phyloP scores from a whole-genome alignment of 768 basidiomycete genomes.

The Coprinellus micaceus region DNA sequence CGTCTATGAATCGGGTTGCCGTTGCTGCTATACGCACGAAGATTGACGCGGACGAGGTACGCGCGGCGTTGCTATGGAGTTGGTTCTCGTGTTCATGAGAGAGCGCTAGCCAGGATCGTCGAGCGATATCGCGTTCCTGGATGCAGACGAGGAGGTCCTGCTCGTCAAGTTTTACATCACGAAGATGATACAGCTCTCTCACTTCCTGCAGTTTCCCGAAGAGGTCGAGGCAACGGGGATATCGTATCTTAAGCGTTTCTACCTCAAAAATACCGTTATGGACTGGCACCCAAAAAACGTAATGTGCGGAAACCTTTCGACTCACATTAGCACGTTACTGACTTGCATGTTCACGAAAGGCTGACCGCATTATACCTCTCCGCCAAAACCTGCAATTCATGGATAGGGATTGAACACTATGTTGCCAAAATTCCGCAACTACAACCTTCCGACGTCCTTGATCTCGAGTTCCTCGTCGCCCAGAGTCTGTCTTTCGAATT shows the following conservation, averaged over 20 bases:
- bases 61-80: conserved; percentile 14
- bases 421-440: conserved; percentile 81
- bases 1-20: conserved; percentile 68
- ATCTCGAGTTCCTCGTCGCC: conserved; percentile 92
- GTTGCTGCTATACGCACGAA: conserved; percentile 73
- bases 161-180: conserved; percentile 87
- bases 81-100: conserved; percentile 19
- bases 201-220: conserved; percentile 83
- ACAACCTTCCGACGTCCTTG: conserved; percentile 77
- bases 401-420: conserved; percentile 84
- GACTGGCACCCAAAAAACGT: conserved; percentile 99
- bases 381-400: conserved; percentile 95
- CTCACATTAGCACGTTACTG: neutral
- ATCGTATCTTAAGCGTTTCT: conserved; percentile 93
- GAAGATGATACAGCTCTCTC: conserved; percentile 83
- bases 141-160: conserved; percentile 77
- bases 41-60: conserved; percentile 80
- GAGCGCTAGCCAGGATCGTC: conserved; percentile 65
- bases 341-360: conserved; percentile 43
- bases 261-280: conserved; percentile 97
- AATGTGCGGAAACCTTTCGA: conserved; percentile 61
- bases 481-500: conserved; percentile 95
- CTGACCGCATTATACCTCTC: conserved; percentile 93
- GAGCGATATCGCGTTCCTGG: conserved; percentile 66
- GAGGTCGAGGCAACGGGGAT: conserved; percentile 92